Percentiles rank a stretch among this genome's conserved stretches.
phyloP scores from a whole-genome alignment of 345 rosid genomes.

The Eucalyptus sideroxylon region DNA sequence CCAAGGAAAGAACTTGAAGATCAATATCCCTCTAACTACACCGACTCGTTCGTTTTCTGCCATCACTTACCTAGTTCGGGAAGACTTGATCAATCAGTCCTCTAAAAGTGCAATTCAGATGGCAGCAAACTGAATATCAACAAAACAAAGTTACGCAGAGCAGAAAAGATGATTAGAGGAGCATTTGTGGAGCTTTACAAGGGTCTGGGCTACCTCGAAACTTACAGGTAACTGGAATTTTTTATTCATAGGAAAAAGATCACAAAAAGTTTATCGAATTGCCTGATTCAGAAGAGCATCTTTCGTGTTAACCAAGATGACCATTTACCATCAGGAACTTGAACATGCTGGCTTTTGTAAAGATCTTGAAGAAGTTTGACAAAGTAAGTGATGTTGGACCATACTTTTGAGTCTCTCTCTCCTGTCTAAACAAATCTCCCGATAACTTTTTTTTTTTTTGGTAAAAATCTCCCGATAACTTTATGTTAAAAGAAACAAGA shows the following conservation, averaged over 20 bases:
- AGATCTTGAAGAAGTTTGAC: constrained; percentile 92
- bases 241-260: not conserved
- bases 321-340: constrained; percentile 44
- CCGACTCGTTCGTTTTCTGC: constrained; percentile 85
- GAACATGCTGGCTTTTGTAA: constrained; percentile 92
- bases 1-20: constrained; percentile 74
- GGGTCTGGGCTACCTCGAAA: constrained; percentile 81
- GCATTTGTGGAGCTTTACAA: constrained; percentile 82
- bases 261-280: not conserved
- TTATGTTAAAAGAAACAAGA: not conserved
- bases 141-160: constrained; percentile 73
- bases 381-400: constrained; percentile 32
- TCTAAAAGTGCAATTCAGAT: constrained; percentile 47
- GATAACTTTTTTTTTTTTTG: too few species aligned
- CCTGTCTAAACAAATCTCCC: not conserved
- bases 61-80: constrained; percentile 60
- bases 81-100: constrained; percentile 57
- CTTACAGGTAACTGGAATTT: constrained; percentile 40
- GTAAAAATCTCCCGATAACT: too few species aligned
- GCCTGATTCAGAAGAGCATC: not conserved
- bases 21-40: constrained; percentile 79
- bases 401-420: not conserved
- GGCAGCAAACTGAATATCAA: constrained; percentile 52
- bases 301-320: not conserved
- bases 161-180: constrained; percentile 89